Percentiles rank a stretch among this genome's conserved stretches.
phyloP scores from a whole-genome alignment of 495 filamentous ascomycete genomes.

The Lasiosphaeria hispida region DNA sequence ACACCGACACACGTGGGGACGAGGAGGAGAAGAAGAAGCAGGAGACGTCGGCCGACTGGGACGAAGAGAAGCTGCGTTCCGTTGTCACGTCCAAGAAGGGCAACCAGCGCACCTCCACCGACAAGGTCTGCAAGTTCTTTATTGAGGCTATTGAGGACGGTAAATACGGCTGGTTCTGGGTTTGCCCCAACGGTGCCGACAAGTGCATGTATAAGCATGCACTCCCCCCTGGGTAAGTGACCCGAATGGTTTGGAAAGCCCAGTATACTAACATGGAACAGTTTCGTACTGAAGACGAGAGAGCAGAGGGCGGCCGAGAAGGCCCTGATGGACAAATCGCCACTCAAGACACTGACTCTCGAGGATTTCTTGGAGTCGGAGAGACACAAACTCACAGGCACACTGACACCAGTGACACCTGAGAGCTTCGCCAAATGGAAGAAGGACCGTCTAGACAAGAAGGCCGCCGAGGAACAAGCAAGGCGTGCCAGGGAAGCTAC shows the following conservation, averaged over 20 bases:
- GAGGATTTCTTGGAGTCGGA: slow-evolving; percentile 97
- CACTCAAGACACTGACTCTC: slow-evolving; percentile 87
- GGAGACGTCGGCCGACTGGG: slow-evolving; percentile 94
- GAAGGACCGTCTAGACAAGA: slow-evolving; percentile 89
- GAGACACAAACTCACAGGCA: slow-evolving; percentile 87
- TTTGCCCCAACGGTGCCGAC: slow-evolving; percentile 93
- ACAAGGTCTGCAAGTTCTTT: slow-evolving; percentile 99
- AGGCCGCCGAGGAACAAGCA: slow-evolving; percentile 86
- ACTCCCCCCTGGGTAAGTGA: slow-evolving; percentile 81
- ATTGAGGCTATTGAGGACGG: slow-evolving; percentile 96
- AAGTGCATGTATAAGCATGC: slow-evolving; percentile 99
- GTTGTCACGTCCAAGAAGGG: slow-evolving; percentile 95
- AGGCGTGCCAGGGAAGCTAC: slow-evolving; percentile 90
- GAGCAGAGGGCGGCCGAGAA: slow-evolving; percentile 96
- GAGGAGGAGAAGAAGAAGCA: slow-evolving; percentile 80
- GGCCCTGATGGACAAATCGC: slow-evolving; percentile 94
- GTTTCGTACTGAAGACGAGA: slow-evolving; percentile 95
- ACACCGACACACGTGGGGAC: slow-evolving; percentile 78
- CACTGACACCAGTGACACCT: slow-evolving; percentile 84
- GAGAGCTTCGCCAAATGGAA: slow-evolving; percentile 96
- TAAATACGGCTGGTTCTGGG: slow-evolving; percentile 99
- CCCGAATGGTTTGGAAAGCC: background rate
- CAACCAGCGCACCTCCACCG: slow-evolving; percentile 92
- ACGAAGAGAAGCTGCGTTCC: slow-evolving; percentile 88
- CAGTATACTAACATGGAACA: slow-evolving; percentile 38